Evolutionary conservation across 257 asterid species (phyloP), one percentile per base, ranked within the genome.

Genomic region (Galeopsis tetrahit): DNA sequence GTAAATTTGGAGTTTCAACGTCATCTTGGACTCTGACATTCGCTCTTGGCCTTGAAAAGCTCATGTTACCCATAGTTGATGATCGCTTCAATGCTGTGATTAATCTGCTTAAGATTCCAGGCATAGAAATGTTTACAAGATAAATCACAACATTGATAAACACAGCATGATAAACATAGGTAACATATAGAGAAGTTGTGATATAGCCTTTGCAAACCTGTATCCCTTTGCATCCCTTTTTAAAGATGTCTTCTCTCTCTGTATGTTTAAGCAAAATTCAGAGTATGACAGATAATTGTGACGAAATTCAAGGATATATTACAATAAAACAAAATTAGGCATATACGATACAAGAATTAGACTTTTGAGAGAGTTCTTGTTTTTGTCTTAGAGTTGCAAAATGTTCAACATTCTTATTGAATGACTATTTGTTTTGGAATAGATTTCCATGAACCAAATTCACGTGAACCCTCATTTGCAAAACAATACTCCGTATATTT

Each of bases 21-120:
- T 75, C 86, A 21, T 80, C 80, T 8, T 53, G 75, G 62, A 85
- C 83, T 66, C 96, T 89, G 86, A 67, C 28, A 21, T 21, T 21
- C 49, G 82, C 78, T 78, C 72, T 80, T 8, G 75, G 48, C 46
- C 38, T 8, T 28, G 71, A 62, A 63, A 73, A 63, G 46, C 75
- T 68, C 49, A 10, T 33, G 61, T 35, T 67, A 69, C 46, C 75
- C 84, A 76, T 80, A 5, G 44, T 9, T 55, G 55, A 36, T 34
- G 53, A 2, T 62, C 51, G 11, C 42, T 17, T 6, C 11, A 21
- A 55, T 17, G n/a, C 38, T 56, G 56, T 3, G 32, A 60, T 34
- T n/a, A 34, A 10, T 57, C 63, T 53, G 60, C 60, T 53, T 4
- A 53, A 53, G 57, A 0, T 21, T 21, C 28, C 28, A 21, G 11